Conservation (phyloP, 192 early-diverging fungal genomes). For the Spinellus fusiger region DNA sequence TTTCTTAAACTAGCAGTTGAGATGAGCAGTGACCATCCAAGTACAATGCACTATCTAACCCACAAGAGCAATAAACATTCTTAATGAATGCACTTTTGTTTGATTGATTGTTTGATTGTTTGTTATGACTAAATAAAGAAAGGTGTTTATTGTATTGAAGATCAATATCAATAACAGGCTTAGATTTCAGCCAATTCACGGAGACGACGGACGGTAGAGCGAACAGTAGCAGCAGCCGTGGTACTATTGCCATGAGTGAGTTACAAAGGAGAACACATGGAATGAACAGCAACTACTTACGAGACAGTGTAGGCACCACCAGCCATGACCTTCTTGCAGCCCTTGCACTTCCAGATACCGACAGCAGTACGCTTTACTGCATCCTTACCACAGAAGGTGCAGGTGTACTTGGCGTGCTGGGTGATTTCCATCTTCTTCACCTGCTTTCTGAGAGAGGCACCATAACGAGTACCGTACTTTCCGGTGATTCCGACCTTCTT, state of each 20-base stretch:
- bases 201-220: constrained; percentile 96
- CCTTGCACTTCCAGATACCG: constrained; percentile 98
- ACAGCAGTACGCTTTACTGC: constrained; percentile 90
- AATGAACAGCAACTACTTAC: constrained; percentile 9
- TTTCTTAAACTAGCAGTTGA: constrained; percentile 20
- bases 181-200: constrained; percentile 89
- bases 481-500: constrained; percentile 98
- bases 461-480: constrained; percentile 99
- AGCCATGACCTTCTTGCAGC: constrained; percentile 91
- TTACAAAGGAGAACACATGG: background rate
- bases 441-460: constrained; percentile 98
- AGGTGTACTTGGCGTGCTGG: constrained; percentile 99
- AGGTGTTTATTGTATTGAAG: constrained; percentile 2
- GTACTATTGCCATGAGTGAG: constrained; percentile 47
- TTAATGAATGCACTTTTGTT: too few relatives aligned
- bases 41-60: too few relatives aligned
- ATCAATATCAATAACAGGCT: constrained; percentile 15
- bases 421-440: constrained; percentile 99
- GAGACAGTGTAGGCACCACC: constrained; percentile 46
- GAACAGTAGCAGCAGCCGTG: constrained; percentile 83
- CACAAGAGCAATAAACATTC: too few relatives aligned
- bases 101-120: background rate
- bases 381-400: constrained; percentile 99
- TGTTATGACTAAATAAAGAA: constrained; percentile 12
- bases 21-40: constrained; percentile 4